Percentiles rank a stretch among this genome's conserved stretches.
Evolutionary conservation across 108 stramenopile genomes (phyloP).

Genomic region (Mediolabrus comicus): DNA sequence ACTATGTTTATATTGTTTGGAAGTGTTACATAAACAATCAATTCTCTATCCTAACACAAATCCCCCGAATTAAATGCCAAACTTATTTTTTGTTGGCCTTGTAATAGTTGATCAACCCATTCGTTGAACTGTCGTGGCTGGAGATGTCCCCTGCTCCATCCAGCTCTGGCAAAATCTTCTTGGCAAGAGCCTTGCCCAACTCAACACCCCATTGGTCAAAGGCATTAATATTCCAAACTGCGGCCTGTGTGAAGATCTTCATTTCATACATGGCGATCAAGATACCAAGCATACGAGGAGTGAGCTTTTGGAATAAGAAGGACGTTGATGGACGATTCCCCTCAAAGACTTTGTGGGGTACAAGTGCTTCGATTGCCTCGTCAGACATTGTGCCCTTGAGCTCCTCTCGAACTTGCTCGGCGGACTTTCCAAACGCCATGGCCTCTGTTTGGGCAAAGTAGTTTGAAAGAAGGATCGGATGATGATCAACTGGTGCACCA

Average conservation of each 20-base stretch:
- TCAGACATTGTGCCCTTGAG: constrained; percentile 50
- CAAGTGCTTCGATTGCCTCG: constrained; percentile 45
- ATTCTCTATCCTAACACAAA: not conserved
- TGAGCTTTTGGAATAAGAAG: constrained; percentile 71
- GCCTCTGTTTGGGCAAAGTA: constrained; percentile 90
- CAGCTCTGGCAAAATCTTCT: constrained; percentile 79
- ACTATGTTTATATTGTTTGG: too few species aligned
- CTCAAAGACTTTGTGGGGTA: constrained; percentile 76
- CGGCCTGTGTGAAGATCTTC: constrained; percentile 78
- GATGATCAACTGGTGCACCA: constrained; percentile 44
- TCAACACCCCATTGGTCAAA: constrained; percentile 95
- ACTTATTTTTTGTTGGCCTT: constrained; percentile 64
- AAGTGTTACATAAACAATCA: not conserved
- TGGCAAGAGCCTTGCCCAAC: constrained; percentile 96
- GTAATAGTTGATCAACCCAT: constrained; percentile 86
- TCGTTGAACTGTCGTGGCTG: constrained; percentile 81
- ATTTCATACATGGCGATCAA: constrained; percentile 85
- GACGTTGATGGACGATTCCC: constrained; percentile 80
- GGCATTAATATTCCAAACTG: constrained; percentile 71
- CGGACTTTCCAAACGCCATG: constrained; percentile 57
- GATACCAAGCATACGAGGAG: constrained; percentile 70
- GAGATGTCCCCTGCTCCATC: constrained; percentile 41
- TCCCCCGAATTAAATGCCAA: not conserved
- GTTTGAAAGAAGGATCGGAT: constrained; percentile 84
- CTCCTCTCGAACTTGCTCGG: constrained; percentile 58